A percentile compares a stretch with the other conserved stretches of the same genome.
phyloP scores from a whole-genome alignment of 495 filamentous ascomycete species.

The Podospora appendiculata region DNA sequence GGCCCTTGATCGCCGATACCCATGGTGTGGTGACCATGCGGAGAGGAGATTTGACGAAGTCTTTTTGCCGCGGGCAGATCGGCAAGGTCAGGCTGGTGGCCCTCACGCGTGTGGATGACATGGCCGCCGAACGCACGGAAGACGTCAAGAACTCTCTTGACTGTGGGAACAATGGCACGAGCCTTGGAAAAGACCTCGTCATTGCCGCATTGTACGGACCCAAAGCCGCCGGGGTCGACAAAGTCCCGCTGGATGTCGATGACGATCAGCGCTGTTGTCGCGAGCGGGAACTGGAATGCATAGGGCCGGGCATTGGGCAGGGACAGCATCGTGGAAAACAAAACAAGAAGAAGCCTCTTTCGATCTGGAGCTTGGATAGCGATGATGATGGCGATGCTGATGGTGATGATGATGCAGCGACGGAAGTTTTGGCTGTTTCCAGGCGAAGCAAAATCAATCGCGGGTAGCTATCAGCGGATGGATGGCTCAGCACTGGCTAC shows the following conservation, averaged over 20 bases:
- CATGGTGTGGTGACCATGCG: constrained; percentile 34
- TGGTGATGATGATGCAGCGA: too few relatives aligned
- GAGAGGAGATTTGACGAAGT: constrained; percentile 35
- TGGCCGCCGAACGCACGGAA: constrained; percentile 53
- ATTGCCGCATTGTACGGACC: constrained; percentile 28
- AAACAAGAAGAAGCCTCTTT: too few relatives aligned
- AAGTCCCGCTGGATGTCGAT: constrained; percentile 53
- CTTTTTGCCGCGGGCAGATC: constrained; percentile 45
- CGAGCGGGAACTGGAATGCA: constrained; percentile 25
- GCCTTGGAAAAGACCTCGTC: constrained; percentile 26
- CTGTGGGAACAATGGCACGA: constrained; percentile 31
- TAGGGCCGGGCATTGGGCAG: constrained; percentile 32
- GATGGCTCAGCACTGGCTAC: not conserved
- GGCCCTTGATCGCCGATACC: constrained; percentile 50
- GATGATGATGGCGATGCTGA: too few relatives aligned
- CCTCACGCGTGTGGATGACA: constrained; percentile 63
- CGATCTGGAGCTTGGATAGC: too few relatives aligned
- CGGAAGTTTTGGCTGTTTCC: too few relatives aligned
- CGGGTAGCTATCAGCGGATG: not conserved
- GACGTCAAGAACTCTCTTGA: constrained; percentile 41
- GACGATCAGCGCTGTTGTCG: constrained; percentile 46
- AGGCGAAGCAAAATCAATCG: not conserved
- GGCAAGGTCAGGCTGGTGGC: constrained; percentile 40
- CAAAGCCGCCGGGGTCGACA: constrained; percentile 37
- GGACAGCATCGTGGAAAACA: constrained; percentile 11